Conservation (phyloP, 2,329 filamentous ascomycete genomes). For the Pseudocercospora vitis region DNA sequence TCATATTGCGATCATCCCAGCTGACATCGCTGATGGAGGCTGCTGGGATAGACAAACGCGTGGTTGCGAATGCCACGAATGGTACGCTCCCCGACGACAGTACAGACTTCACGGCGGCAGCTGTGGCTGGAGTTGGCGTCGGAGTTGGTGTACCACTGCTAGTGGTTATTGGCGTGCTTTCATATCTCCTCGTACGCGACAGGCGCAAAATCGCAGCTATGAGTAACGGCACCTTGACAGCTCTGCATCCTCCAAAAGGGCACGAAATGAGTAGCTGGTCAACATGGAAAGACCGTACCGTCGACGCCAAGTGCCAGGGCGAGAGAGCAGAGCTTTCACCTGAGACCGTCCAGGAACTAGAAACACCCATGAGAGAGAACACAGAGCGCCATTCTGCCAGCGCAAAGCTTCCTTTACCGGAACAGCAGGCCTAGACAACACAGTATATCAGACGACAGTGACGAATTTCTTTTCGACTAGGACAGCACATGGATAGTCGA, state of each 20-base stretch:
- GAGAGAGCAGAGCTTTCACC: neutral
- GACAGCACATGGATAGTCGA: neutral
- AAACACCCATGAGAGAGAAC: neutral
- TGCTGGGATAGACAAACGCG: neutral
- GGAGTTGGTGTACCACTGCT: constrained; percentile 19
- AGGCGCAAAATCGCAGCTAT: constrained; percentile 55
- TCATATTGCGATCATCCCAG: constrained; percentile 12
- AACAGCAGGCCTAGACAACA: neutral
- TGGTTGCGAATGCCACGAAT: neutral
- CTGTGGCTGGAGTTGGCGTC: constrained; percentile 17
- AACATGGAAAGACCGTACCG: neutral
- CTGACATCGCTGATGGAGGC: constrained; percentile 16
- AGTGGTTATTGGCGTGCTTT: constrained; percentile 7
- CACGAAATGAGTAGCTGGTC: constrained; percentile 1
- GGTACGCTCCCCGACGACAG: neutral
- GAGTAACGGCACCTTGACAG: neutral
- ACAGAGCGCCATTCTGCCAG: neutral
- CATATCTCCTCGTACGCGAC: constrained; percentile 52
- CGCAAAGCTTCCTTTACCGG: neutral
- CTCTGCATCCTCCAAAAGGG: neutral
- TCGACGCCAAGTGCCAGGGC: neutral
- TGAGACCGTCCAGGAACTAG: neutral
- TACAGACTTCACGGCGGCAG: constrained; percentile 9
- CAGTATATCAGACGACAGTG: neutral
- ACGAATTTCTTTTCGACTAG: neutral